Evolutionary conservation across 2,329 filamentous ascomycete species (phyloP).

Genomic region (Diaporthe eres): DNA sequence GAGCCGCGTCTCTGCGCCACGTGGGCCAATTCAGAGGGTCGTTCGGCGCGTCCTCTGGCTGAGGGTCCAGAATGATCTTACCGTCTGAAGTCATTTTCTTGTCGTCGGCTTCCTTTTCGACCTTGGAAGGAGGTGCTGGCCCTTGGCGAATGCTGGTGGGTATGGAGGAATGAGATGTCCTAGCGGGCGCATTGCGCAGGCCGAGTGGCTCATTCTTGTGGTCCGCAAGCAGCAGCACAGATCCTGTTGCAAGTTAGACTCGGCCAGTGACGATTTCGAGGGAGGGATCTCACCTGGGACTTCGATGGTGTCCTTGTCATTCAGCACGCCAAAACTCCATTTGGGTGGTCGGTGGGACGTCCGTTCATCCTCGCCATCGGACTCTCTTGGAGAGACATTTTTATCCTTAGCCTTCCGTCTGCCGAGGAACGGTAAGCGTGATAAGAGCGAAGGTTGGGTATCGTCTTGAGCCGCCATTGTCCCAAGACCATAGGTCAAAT

Average conservation of each 20-base stretch:
- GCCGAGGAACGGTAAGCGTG: slow-evolving; percentile 33
- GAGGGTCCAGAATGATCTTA: slow-evolving; percentile 88
- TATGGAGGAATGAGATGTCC: slow-evolving; percentile 71
- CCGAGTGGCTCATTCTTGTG: slow-evolving; percentile 73
- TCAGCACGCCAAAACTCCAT: slow-evolving; percentile 85
- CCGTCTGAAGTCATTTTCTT: slow-evolving; percentile 82
- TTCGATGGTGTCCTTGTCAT: slow-evolving; percentile 84
- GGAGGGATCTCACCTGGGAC: slow-evolving; percentile 77
- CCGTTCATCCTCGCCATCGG: slow-evolving; percentile 29
- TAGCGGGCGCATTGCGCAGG: slow-evolving; percentile 68
- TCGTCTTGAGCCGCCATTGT: slow-evolving; percentile 30
- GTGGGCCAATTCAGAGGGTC: slow-evolving; percentile 93
- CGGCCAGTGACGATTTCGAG: not conserved
- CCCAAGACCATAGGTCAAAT: not conserved
- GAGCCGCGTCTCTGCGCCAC: slow-evolving; percentile 83
- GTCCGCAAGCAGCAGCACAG: slow-evolving; percentile 69
- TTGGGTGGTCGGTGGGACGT: slow-evolving; percentile 47
- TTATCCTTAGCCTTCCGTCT: not conserved
- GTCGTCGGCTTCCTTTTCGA: slow-evolving; percentile 50
- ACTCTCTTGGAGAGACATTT: slow-evolving; percentile 12
- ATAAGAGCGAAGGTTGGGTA: slow-evolving; percentile 6
- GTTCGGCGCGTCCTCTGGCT: slow-evolving; percentile 91
- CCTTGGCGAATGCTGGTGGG: slow-evolving; percentile 58
- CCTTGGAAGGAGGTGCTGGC: slow-evolving; percentile 46
- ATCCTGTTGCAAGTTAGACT: slow-evolving; percentile 58